Base-by-base conservation (phyloP, 2,329 filamentous ascomycete genomes). In the Tolypocladium pustulatum region DNA sequence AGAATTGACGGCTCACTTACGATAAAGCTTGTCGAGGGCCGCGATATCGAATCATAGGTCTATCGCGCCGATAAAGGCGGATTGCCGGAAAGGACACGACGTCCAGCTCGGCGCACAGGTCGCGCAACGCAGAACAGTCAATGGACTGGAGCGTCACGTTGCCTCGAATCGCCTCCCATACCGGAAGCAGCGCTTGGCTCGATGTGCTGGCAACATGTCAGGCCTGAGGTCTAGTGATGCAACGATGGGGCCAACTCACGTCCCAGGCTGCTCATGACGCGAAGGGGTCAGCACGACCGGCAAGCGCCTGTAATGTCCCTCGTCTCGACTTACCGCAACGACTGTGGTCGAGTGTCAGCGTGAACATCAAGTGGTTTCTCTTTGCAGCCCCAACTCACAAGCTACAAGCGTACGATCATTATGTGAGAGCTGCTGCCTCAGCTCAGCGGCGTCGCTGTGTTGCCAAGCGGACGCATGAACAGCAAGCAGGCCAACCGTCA, bases 41-140 rank as follows among this genome's bases (percentile, higher is more conserved):
- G 40, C 78, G 72, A 62, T 80, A 81, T 55, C 75, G 65, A 13
- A 63, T 66, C 54, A 68, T 68, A 5, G 64, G 61, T 2, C 71
- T 69, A 32, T 72, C 66, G 3, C 66, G 65, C 43, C 70, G 70
- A 59, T 76, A 77, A 12, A 76, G 71, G 0, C 78, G 73, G 40
- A 81, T 72, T 8, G 78, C 70, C 2, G 78, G 78, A 60, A 76
- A 79, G 0, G 78, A 79, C 15, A 69, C 68, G 36, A 81, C 68
- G 30, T 72, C 69, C 53, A 72, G 66, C 32, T 76, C 70, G 55
- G 68, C 61, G 63, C 78, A 81, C n/a, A 78, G 61, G 8, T 66
- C 60, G 2, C 63, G n/a, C 3, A 69, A 63, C 1, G 61, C 58
- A 3, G 66, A 64, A 63, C 78, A 80, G 65, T 81, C 73, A 22